These are phyloP conservation scores for Colletotrichum lupini DNA, from an alignment of 2,329 filamentous ascomycete genomes.

Conservation along the genomic window DNA sequence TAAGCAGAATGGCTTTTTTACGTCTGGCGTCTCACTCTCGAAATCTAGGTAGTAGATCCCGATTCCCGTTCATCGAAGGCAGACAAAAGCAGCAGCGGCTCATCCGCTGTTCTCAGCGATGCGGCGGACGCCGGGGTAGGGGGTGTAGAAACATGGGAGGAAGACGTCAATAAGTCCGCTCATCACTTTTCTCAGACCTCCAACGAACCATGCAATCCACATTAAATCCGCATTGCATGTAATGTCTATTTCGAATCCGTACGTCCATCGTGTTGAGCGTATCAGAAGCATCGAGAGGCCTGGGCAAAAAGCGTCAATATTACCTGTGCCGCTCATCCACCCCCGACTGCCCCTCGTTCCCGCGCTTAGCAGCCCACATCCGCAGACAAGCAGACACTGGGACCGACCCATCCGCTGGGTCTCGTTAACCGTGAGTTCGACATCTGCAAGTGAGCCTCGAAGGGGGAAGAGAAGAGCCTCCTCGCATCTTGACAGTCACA, in stretches of 20 bases:
- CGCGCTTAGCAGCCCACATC: conserved; percentile 16
- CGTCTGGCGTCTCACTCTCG: background rate
- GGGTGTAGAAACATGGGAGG: conserved; percentile 9
- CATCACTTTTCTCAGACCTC: background rate
- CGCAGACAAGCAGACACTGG: background rate
- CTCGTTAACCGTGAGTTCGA: background rate
- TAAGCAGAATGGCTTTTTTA: background rate
- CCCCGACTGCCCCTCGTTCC: background rate
- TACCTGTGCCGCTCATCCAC: background rate
- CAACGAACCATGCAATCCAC: background rate
- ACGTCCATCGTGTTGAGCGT: background rate
- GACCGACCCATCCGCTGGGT: conserved; percentile 17
- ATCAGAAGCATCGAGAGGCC: background rate
- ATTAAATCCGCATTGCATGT: conserved; percentile 1
- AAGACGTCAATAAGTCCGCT: conserved; percentile 6
- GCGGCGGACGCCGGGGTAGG: background rate
- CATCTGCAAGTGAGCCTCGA: conserved; percentile 6
- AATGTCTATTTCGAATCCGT: background rate
- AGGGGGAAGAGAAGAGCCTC: background rate
- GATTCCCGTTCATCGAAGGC: background rate
- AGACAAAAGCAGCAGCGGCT: background rate
- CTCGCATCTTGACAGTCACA: conserved; percentile 13
- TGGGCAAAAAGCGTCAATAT: background rate
- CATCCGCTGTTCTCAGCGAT: background rate
- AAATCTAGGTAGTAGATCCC: background rate